Evolutionary conservation across 305 asterid species (phyloP).

Genomic region (Solanum hybrid): DNA sequence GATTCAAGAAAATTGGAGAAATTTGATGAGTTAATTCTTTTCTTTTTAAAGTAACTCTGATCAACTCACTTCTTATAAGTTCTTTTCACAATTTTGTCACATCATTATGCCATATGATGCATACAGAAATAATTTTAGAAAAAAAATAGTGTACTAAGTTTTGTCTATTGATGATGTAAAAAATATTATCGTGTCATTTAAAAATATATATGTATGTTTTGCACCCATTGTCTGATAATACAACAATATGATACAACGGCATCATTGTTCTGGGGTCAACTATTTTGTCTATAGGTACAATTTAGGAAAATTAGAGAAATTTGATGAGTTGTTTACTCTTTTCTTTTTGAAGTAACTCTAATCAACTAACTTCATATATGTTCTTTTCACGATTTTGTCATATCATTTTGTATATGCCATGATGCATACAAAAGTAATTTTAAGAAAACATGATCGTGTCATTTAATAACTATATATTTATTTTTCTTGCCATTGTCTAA

Average conservation of each 20-base stretch:
- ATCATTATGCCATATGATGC: background rate
- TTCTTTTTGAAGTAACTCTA: background rate
- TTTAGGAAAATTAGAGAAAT: background rate
- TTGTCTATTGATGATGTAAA: background rate
- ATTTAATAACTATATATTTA: background rate
- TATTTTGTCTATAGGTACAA: background rate
- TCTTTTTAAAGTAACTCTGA: background rate
- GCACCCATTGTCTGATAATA: background rate
- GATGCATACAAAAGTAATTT: background rate
- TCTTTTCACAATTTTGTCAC: background rate
- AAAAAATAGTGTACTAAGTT: background rate
- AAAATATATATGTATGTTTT: background rate
- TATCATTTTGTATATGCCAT: background rate
- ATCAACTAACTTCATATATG: background rate
- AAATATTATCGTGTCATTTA: background rate
- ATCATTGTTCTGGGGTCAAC: background rate
- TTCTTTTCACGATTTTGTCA: background rate
- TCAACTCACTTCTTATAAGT: background rate
- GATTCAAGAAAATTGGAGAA: background rate
- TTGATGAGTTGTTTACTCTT: background rate
- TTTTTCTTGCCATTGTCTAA: background rate
- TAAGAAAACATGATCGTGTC: background rate
- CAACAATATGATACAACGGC: background rate
- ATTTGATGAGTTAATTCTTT: background rate
- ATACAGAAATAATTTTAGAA: background rate